phyloP scores from a whole-genome alignment of 1,284 basidiomycete species.

The Cutaneotrichosporon spelunceum region DNA sequence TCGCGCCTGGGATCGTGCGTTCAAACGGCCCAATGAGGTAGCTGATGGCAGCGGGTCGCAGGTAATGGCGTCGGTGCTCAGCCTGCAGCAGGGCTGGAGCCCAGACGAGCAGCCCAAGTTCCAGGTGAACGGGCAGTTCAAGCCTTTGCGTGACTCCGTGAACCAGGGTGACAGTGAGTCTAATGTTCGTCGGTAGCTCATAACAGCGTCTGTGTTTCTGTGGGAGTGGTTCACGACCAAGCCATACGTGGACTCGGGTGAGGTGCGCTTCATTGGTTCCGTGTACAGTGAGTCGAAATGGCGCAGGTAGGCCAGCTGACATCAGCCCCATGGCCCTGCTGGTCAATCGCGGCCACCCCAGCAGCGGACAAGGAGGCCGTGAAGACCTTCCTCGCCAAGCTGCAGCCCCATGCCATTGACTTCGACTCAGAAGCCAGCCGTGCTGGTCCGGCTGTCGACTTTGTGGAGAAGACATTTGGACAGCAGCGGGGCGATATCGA shows the following conservation, averaged over 20 bases:
- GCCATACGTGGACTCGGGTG: conserved; percentile 76
- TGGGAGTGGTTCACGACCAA: conserved; percentile 99
- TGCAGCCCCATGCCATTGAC: conserved; percentile 63
- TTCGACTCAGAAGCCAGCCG: conserved; percentile 68
- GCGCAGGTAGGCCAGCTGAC: not conserved
- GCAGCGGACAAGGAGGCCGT: conserved; percentile 58
- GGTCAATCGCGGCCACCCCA: conserved; percentile 83
- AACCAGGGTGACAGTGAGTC: conserved; percentile 63
- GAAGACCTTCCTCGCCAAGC: conserved; percentile 60
- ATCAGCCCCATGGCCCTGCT: conserved; percentile 91
- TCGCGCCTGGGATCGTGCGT: conserved; percentile 68
- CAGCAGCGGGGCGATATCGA: conserved; percentile 63
- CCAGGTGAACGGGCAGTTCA: conserved; percentile 82
- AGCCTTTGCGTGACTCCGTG: conserved; percentile 81
- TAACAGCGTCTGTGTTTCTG: conserved; percentile 50
- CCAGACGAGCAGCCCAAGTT: conserved; percentile 60
- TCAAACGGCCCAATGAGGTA: conserved; percentile 5
- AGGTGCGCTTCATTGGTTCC: conserved; percentile 65
- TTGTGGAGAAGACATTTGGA: conserved; percentile 72
- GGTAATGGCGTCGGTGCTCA: conserved; percentile 95
- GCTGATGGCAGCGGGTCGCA: conserved; percentile 53
- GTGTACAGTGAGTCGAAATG: conserved; percentile 45
- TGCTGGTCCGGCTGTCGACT: conserved; percentile 63
- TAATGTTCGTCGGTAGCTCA: conserved; percentile 4
- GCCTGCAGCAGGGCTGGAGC: conserved; percentile 75